Evolutionary conservation across 2,329 filamentous ascomycete genomes (phyloP).

Genomic region (Zalaria sp.): DNA sequence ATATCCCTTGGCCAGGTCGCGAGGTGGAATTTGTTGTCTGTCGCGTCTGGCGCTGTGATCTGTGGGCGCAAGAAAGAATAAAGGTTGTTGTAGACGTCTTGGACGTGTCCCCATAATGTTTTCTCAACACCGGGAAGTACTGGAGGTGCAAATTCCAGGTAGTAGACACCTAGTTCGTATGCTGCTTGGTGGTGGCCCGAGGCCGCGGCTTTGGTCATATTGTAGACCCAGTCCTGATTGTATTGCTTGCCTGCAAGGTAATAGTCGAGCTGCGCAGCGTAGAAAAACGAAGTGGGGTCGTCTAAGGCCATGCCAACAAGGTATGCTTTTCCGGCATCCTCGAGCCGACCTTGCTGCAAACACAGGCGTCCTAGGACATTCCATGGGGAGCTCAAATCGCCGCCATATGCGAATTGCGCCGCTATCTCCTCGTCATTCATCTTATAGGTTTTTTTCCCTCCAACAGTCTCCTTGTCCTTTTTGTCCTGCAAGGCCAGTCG

Average conservation of each 20-base stretch:
- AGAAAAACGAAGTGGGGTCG: conserved; percentile 28
- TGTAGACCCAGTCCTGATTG: conserved; percentile 25
- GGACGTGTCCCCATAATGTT: no score
- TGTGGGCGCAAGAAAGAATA: not conserved
- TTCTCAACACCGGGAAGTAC: no score
- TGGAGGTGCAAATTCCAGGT: conserved; percentile 10
- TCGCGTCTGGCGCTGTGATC: conserved; percentile 1
- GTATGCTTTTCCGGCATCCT: conserved; percentile 14
- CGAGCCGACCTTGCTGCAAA: not conserved
- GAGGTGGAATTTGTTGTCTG: conserved; percentile 12
- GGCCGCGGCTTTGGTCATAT: conserved; percentile 30
- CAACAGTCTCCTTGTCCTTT: no score
- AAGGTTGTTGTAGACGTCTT: not conserved
- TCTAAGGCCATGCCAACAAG: conserved; percentile 25
- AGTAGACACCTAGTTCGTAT: conserved; percentile 24
- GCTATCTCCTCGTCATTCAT: no score
- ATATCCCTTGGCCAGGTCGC: conserved; percentile 14
- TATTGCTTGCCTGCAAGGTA: conserved; percentile 9
- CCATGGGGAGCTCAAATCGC: not conserved
- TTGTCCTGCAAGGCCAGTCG: no score
- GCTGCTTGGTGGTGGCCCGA: conserved; percentile 24
- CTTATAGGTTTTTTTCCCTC: no score
- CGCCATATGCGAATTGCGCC: no score
- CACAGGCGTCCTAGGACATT: not conserved
- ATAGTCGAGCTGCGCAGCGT: conserved; percentile 16